Evolutionary conservation across 2,329 filamentous ascomycete species (phyloP), one percentile per base, ranked within the genome.

Genomic region (Exophiala sideris): DNA sequence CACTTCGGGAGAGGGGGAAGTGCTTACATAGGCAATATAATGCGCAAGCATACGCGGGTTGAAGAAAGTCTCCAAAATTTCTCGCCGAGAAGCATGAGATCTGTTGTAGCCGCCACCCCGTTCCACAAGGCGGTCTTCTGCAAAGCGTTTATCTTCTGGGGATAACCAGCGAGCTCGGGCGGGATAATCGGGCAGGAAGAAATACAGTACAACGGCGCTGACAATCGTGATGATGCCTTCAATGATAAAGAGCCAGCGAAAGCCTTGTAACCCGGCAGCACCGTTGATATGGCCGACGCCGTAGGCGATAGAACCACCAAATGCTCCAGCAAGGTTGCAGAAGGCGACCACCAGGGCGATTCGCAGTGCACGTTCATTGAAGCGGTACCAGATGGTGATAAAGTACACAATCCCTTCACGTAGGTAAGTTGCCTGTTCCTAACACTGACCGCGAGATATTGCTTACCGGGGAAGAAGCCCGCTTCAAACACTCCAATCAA

Each of bases 301-400:
- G 38, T 66, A 68, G 1, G 67, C 67, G n/a, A 69, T 66, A 21
- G 65, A 35, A 3, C 79, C 80, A 2, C 79, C 78, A 62, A 82
- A 82, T 0, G 77, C 78, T 38, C 70, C 76, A 60, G 68, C 80
- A 60, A 74, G 78, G 67, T 79, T 81, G 16, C 67, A 83, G 71
- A 72, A 83, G 66, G 64, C 79, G 34, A 79, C 67, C 61, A 77
- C 73, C 58, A 79, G 74, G 0, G 79, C 78, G 65, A 88, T 79
- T 5, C 83, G 80, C 64, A 83, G 78, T 1, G 77, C 78, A 20
- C 79, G 73, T 64, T 85, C 81, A 3, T 80, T 75, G 7, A 75
- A 73, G 11, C 78, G 76, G 62, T 83, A 83, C 72, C 80, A 81
- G 59, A 81, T 80, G 1, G 76, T 76, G n/a, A 79, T 64, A 60